These are phyloP conservation scores for Ogataea paraovalis DNA, from an alignment of 805 yeast genomes.

Conservation along the genomic window DNA sequence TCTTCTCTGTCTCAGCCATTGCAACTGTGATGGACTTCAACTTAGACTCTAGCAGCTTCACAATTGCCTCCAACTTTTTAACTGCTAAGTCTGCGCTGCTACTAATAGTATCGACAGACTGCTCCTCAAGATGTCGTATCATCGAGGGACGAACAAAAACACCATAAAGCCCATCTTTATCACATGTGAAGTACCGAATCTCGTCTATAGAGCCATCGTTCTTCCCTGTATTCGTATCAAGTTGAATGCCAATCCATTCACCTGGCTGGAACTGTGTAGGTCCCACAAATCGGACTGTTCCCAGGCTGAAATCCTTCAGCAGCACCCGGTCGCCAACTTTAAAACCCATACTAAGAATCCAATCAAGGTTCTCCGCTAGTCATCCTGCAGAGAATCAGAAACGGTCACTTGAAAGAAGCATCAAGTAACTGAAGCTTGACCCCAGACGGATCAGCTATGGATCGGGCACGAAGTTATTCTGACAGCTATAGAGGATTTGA, in stretches of 20 bases:
- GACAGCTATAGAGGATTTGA: neutral
- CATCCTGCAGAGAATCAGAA: no score
- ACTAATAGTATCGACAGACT: no score
- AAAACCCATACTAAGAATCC: neutral
- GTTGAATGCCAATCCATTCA: conserved; percentile 49
- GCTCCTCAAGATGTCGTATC: conserved; percentile 8
- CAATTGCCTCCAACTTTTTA: conserved; percentile 26
- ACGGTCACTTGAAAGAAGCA: no score
- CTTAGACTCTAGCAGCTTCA: conserved; percentile 45
- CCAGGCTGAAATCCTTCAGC: conserved; percentile 34
- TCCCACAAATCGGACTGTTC: conserved; percentile 49
- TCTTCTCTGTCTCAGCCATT: conserved; percentile 25
- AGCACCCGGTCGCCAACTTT: conserved; percentile 32
- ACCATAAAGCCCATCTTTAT: conserved; percentile 35
- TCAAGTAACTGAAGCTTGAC: no score
- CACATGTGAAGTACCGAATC: conserved; percentile 39
- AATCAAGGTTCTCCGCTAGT: no score
- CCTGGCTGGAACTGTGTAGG: conserved; percentile 57
- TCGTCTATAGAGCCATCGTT: conserved; percentile 49
- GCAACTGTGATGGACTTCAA: conserved; percentile 32
- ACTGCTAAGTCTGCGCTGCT: no score
- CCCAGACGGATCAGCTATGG: neutral
- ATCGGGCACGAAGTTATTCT: neutral
- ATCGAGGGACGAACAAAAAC: conserved; percentile 45
- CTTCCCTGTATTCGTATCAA: conserved; percentile 38